Conservation (phyloP, 2,329 filamentous ascomycete genomes). For the Diaporthe citrichinensis region DNA sequence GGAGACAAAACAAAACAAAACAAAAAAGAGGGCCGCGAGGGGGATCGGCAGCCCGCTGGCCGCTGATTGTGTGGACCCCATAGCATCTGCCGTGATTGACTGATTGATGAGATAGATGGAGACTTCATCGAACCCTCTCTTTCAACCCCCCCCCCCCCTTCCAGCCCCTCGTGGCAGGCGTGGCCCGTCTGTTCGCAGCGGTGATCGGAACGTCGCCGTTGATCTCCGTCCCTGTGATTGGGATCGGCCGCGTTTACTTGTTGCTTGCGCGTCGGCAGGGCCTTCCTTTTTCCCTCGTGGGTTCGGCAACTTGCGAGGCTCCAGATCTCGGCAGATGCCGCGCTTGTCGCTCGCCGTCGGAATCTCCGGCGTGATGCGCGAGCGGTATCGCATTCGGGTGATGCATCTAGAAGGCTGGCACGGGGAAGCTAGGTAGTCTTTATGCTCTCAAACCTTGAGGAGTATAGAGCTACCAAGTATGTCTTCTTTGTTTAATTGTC, state of each 20-base stretch:
- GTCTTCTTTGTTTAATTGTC: not conserved
- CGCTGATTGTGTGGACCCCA: not conserved
- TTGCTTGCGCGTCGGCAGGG: constrained; percentile 5
- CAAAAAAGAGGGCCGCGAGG: constrained; percentile 9
- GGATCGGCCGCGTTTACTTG: not conserved
- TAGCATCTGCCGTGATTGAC: not conserved
- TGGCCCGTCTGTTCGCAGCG: not conserved
- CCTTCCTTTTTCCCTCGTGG: not conserved
- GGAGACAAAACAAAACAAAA: not conserved
- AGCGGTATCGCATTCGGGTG: not conserved
- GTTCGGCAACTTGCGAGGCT: not conserved
- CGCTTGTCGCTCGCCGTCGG: not conserved
- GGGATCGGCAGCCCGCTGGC: not conserved
- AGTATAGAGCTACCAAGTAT: not conserved
- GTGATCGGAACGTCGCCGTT: constrained; percentile 23
- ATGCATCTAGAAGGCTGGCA: not conserved
- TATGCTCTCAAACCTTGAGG: not conserved
- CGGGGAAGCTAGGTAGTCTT: not conserved
- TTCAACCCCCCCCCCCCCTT: not conserved
- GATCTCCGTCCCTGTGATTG: constrained; percentile 12
- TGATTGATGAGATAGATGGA: not conserved
- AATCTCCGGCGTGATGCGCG: not conserved
- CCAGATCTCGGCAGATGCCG: constrained; percentile 17
- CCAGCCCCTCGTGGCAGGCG: not conserved
- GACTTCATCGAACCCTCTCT: not conserved